Base-by-base conservation (phyloP, 208 protist genomes). In the Trypanosoma platydactyli region DNA sequence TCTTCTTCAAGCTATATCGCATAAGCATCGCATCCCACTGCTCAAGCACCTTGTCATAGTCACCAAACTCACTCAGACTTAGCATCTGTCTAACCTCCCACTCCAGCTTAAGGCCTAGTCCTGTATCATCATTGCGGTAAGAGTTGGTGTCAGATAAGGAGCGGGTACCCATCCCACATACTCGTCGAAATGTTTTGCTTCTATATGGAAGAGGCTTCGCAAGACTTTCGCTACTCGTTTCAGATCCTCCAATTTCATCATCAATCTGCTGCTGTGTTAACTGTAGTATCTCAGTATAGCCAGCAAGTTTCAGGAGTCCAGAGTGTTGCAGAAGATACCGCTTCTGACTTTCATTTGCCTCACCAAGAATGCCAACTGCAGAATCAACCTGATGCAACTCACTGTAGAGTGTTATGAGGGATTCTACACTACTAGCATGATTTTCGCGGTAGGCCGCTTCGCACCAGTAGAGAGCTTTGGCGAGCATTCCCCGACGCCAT, bases 381-480 rank as follows among this genome's bases (percentile, higher is more conserved):
- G 86, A 88, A 63, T 92, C 83, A 24, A 84, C 75, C 71, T 90
- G 81, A 73, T 88, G 75, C 41, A 95, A 71, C 60, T 92, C 84
- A 56, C 83, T 85, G 64, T 94, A 95, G 3, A 94, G 67, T 5
- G 72, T 81, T 54, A 94, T 89, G 58, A 95, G 87, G 3, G 86
- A 91, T 57, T 95, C 83, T 6, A 83, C 75, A 15, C 81, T 92
- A 22, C 55, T 72, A 12, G 72, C 46, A 22, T 84, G 80, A 68
- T 92, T 72, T 25, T 83, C 76, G 18, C 90, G 86, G 76, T 94
- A 95, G 9, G 86, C 86, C 15, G 79, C 79, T 63, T 95, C 90
- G 27, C 86, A 76, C 87, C 90, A 95, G 72, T 89, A 94, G 24
- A 95, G 78, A 29, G 90, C 84, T 70, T 93, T 93, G 41, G 87